Evolutionary conservation across 73 alveolate species (phyloP).

Genomic region (Paramecium pentaurelia): DNA sequence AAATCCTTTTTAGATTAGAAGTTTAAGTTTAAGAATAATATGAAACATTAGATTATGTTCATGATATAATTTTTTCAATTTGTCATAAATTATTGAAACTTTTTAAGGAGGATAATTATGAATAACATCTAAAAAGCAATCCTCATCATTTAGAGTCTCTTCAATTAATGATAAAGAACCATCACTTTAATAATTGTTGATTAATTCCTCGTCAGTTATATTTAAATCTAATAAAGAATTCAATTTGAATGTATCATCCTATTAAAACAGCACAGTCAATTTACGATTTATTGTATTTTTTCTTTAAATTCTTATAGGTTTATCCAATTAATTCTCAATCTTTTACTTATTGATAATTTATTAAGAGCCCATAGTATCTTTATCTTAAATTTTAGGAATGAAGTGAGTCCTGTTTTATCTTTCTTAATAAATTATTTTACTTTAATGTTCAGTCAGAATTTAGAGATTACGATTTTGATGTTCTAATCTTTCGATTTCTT

Average conservation of each 20-base stretch:
- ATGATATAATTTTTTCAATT: neutral
- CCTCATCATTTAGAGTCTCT: constrained; percentile 37
- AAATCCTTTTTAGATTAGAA: neutral
- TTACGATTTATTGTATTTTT: neutral
- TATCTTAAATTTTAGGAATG: neutral
- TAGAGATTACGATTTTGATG: constrained; percentile 19
- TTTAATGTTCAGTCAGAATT: neutral
- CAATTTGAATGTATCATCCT: constrained; percentile 30
- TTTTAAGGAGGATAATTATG: constrained; percentile 34
- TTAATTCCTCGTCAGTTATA: neutral
- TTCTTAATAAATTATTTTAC: constrained; percentile 1
- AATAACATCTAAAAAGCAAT: constrained; percentile 2
- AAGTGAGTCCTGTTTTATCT: constrained; percentile 16
- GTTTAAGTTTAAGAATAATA: constrained; percentile 4
- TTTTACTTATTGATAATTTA: neutral
- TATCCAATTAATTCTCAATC: neutral
- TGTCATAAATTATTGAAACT: constrained; percentile 38
- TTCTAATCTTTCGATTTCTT: constrained; percentile 35
- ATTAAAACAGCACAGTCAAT: neutral
- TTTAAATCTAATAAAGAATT: neutral
- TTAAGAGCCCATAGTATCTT: neutral
- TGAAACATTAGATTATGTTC: constrained; percentile 31
- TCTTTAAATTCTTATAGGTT: neutral
- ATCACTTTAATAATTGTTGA: neutral
- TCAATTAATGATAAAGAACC: constrained; percentile 10